Percentiles rank a stretch among this genome's conserved stretches.
Conservation (phyloP, 2,329 filamentous ascomycete genomes). For the Calonectria fujianensis region DNA sequence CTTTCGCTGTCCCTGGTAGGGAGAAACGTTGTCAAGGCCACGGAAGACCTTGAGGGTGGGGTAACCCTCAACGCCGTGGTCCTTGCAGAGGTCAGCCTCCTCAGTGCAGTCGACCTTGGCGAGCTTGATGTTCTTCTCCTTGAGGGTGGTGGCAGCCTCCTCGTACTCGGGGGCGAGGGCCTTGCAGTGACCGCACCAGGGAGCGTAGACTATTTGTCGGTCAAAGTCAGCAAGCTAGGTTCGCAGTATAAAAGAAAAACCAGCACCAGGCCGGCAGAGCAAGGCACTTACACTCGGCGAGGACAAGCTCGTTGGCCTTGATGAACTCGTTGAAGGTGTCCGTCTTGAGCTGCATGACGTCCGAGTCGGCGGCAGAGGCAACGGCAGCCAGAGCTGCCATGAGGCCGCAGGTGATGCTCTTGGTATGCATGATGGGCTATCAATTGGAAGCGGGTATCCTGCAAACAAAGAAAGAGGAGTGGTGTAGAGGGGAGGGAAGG, state of each 20-base stretch:
- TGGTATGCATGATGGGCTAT: constrained; percentile 67
- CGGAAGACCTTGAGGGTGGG: constrained; percentile 99
- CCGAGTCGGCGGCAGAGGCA: constrained; percentile 81
- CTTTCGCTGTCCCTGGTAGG: constrained; percentile 94
- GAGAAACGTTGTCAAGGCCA: constrained; percentile 85
- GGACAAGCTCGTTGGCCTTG: constrained; percentile 88
- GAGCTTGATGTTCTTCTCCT: constrained; percentile 90
- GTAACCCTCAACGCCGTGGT: constrained; percentile 95
- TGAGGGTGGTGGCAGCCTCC: constrained; percentile 87
- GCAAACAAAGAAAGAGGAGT: constrained; percentile 49
- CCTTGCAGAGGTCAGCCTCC: constrained; percentile 92
- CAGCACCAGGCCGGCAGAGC: constrained; percentile 9
- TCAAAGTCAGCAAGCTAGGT: constrained; percentile 59
- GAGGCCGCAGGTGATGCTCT: constrained; percentile 72
- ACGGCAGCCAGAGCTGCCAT: constrained; percentile 73
- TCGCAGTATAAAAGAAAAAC: not conserved
- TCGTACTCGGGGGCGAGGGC: constrained; percentile 95
- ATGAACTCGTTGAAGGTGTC: constrained; percentile 93
- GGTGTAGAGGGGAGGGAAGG: constrained; percentile 44
- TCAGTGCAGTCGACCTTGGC: constrained; percentile 97
- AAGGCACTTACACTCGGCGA: constrained; percentile 88
- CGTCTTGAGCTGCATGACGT: constrained; percentile 89
- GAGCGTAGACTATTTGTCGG: constrained; percentile 84
- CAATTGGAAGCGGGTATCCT: constrained; percentile 51
- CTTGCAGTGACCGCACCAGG: constrained; percentile 99